Evolutionary conservation across 2,329 filamentous ascomycete species (phyloP), one percentile per base, ranked within the genome.

Genomic region (Trichoderma breve): DNA sequence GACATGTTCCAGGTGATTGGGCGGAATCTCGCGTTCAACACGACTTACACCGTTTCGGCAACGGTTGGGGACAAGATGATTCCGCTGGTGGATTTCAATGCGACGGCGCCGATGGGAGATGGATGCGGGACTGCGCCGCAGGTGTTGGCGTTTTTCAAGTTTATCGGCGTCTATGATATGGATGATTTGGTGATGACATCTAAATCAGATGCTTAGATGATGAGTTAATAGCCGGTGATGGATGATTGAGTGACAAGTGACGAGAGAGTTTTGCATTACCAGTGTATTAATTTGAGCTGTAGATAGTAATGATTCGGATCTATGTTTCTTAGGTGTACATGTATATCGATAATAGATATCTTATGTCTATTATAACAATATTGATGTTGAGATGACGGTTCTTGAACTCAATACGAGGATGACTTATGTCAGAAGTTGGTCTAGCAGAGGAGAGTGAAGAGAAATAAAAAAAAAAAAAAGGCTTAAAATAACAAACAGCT

Each of bases 1-100:
- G 73, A 74, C 55, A 73, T 73, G 73, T 57, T 74, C 21, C 73
- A 74, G 53, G 71, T 74, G 9, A 74, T 74, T 53, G 73, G 73
- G 1, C 53, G 73, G 14, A 51, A 71, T 21, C 30, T 74, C 18
- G 47, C 21, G 47, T 58, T 74, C 18, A 74, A 74, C 68, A 71
- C 67, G 18, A 73, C 71, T 4, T 74, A 74, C 26, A 74, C 73
- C 7, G 71, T 71, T 32, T 71, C 73, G 26, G 73, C 66, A 1
- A 68, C n/a, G 32, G 36, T 69, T 36, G 11, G 28, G 0, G 57
- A 71, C 14, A 24, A 7, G 14, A 21, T 43, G 24, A 70, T 74
- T 36, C 69, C 73, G 24, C 43, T 74, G 21, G 72, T 73, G 1
- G 73, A 74, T 18, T 74, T 73, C n/a, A 57, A 61, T 14, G 55